Base-by-base conservation (phyloP, 164 flowering plant species). In the Magnolia officinalis region DNA sequence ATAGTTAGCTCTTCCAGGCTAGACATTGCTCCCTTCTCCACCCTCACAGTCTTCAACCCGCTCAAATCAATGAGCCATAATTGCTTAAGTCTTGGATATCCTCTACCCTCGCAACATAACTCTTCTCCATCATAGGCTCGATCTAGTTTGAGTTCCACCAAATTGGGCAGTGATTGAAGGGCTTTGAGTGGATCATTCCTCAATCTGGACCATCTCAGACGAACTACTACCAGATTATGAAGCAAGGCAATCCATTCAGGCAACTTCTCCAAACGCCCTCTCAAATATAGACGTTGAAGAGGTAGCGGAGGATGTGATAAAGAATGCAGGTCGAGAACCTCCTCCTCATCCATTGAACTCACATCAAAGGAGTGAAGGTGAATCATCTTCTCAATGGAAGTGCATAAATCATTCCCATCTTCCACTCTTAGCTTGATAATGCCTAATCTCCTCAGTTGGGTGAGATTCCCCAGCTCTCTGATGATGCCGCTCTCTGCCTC, bases 371-470 rank as follows among this genome's bases (percentile, higher is more conserved):
- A 49, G 8, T 20, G 67, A 31, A 76, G 78, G 29, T 59, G 3
- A 0, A 3, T 58, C 78, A 76, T 76, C 8, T 70, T 69, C 10
- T 31, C 51, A 20, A 76, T 21, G 14, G 78, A 76, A 11, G 67
- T 7, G 26, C 78, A 69, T 11, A 76, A 63, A 55, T 68, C 67
- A 1, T 4, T 7, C 29, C 78, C 78, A 69, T 52, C 14, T 76
- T 69, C 66, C 5, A 29, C 70, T 45, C 63, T 52, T 20, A 76
- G 11, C 2, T 70, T 45, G 7, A 1, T 31, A n/a, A 77, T 50
- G 26, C 61, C 71, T 21, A 77, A 20, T 21, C 24, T 72, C 59
- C 79, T 72, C n/a, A 71, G 65, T 65, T 77, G 65, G 8, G 26
- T 77, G 29, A 77, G 20, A 10, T 51, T 71, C 18, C 75, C 71